phyloP scores from a whole-genome alignment of 345 rosid genomes.

The Salix viminalis region DNA sequence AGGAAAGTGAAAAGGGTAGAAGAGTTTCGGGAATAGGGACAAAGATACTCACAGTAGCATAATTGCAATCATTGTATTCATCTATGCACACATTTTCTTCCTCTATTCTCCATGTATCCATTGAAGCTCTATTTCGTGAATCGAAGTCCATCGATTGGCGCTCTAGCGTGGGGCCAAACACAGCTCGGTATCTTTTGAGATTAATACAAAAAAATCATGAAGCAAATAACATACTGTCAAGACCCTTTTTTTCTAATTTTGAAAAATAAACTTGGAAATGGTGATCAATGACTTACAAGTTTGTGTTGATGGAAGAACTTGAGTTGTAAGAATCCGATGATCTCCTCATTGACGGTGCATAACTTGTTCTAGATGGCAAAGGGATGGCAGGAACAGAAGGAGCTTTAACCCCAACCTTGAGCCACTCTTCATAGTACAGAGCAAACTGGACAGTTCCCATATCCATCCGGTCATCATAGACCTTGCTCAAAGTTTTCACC shows the following conservation, averaged over 20 bases:
- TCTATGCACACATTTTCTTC: constrained; percentile 24
- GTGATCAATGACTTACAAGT: constrained; percentile 37
- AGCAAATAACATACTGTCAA: not conserved
- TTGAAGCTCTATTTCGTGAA: constrained; percentile 21
- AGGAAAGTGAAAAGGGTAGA: not conserved
- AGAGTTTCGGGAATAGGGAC: not conserved
- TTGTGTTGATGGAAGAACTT: constrained; percentile 28
- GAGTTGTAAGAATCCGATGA: constrained; percentile 49
- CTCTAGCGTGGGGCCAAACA: constrained; percentile 36
- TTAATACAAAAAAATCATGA: constrained; percentile 1
- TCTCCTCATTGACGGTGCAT: constrained; percentile 36
- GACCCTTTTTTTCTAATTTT: not conserved
- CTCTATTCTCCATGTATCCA: constrained; percentile 12
- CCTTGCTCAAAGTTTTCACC: constrained; percentile 35
- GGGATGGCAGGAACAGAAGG: constrained; percentile 50
- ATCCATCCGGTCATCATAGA: constrained; percentile 44
- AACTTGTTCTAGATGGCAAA: constrained; percentile 35
- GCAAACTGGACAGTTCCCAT: constrained; percentile 50
- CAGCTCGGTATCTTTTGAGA: constrained; percentile 39
- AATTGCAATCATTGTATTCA: constrained; percentile 32
- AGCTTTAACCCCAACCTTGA: constrained; percentile 44
- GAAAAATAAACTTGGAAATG: not conserved
- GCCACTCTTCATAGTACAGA: constrained; percentile 51
- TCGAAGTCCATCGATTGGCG: constrained; percentile 24
- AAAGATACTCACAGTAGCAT: constrained; percentile 34